These are phyloP conservation scores for Aspergillus thermomutatus DNA, from an alignment of 2,329 filamentous ascomycete species.

Conservation along the genomic window DNA sequence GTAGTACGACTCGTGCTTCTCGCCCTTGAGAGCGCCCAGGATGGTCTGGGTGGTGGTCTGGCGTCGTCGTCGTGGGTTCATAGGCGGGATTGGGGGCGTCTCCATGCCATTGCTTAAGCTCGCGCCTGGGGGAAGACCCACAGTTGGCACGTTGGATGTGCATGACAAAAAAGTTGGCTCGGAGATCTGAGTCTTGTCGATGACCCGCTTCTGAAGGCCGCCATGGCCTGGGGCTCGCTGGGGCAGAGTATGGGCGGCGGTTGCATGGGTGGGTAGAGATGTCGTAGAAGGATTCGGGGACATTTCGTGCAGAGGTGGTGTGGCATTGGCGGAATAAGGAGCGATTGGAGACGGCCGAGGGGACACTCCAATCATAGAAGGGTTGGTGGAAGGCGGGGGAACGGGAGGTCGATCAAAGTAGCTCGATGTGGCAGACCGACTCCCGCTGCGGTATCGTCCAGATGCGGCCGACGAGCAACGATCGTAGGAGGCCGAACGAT, in stretches of 20 bases:
- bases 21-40: conserved; percentile 35
- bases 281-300: conserved; percentile 43
- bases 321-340: conserved; percentile 51
- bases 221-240: conserved; percentile 28
- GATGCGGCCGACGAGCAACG: conserved; percentile 39
- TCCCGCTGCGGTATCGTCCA: conserved; percentile 38
- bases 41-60: conserved; percentile 44
- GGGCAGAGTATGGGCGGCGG: conserved; percentile 20
- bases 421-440: conserved; percentile 32
- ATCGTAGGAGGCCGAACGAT: conserved; percentile 26
- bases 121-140: conserved; percentile 55
- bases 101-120: conserved; percentile 52
- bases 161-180: conserved; percentile 53
- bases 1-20: conserved; percentile 29
- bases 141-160: conserved; percentile 57
- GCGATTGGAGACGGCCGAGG: conserved; percentile 45
- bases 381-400: conserved; percentile 21
- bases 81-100: conserved; percentile 55
- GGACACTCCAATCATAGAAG: conserved; percentile 37
- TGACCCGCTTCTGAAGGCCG: conserved; percentile 51
- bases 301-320: conserved; percentile 49
- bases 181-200: conserved; percentile 61
- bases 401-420: conserved; percentile 35
- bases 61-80: conserved; percentile 58
- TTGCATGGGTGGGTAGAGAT: conserved; percentile 22